Conservation (phyloP, 2,329 filamentous ascomycete genomes). For the Claviceps capensis region DNA sequence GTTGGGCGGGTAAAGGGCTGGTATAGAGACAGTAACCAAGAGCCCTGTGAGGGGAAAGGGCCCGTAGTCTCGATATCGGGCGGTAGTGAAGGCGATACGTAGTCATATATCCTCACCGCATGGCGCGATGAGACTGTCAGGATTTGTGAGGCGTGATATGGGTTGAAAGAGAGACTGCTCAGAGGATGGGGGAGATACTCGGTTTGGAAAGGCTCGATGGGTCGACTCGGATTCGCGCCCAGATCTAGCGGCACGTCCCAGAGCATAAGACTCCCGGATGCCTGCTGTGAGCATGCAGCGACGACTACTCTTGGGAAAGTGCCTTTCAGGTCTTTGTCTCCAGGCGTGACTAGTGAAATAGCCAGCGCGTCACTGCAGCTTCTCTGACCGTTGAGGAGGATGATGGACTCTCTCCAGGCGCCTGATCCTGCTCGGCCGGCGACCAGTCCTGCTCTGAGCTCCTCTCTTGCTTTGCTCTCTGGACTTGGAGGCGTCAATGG, state of each 20-base stretch:
- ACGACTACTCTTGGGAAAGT: constrained; percentile 35
- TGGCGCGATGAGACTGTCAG: constrained; percentile 41
- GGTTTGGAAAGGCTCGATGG: constrained; percentile 41
- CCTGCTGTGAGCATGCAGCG: constrained; percentile 45
- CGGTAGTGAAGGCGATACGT: constrained; percentile 36
- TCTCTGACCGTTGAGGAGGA: constrained; percentile 38
- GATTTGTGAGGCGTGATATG: constrained; percentile 42
- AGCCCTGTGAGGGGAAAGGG: constrained; percentile 42
- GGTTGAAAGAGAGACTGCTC: constrained; percentile 45
- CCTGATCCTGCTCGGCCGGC: constrained; percentile 43
- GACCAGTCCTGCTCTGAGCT: constrained; percentile 36
- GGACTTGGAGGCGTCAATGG: constrained; percentile 49
- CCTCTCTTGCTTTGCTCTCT: constrained; percentile 40
- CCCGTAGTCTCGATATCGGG: constrained; percentile 36
- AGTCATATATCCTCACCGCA: constrained; percentile 49
- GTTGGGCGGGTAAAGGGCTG: constrained; percentile 38
- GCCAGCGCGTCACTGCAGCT: constrained; percentile 41
- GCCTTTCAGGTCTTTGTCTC: constrained; percentile 23
- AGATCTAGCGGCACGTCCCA: constrained; percentile 42
- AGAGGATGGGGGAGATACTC: constrained; percentile 43
- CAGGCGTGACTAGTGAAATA: constrained; percentile 35
- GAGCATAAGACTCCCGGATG: constrained; percentile 42
- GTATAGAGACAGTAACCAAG: constrained; percentile 51
- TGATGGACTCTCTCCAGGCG: constrained; percentile 48
- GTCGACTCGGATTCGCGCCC: constrained; percentile 16